Evolutionary conservation across 202 grass and related monocot genomes (phyloP).

Genomic region (Zizania palustris): DNA sequence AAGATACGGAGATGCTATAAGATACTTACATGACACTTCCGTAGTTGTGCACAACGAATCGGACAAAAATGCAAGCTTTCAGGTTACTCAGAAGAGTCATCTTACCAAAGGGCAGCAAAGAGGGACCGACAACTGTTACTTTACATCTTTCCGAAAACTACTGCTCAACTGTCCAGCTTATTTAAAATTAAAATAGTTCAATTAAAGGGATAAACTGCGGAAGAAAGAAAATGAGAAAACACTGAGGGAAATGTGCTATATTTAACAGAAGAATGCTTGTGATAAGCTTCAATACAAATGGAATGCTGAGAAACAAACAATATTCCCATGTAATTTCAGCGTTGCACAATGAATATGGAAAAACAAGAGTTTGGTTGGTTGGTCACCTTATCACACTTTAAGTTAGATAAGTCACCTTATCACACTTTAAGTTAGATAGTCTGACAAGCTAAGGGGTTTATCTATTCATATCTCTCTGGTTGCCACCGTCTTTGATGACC

Average conservation of each 20-base stretch:
- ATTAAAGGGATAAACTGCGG: neutral
- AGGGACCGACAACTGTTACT: conserved; percentile 16
- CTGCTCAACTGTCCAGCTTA: conserved; percentile 40
- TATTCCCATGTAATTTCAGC: neutral
- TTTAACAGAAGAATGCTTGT: neutral
- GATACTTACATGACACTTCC: too few species aligned
- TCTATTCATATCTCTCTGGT: too few species aligned
- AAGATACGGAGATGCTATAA: too few species aligned
- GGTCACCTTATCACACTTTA: too few species aligned
- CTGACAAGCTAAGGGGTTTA: too few species aligned
- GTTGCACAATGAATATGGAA: conserved; percentile 13
- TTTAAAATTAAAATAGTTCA: neutral
- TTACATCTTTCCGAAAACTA: conserved; percentile 45
- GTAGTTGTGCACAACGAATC: neutral
- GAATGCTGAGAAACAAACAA: neutral
- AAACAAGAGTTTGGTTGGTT: neutral
- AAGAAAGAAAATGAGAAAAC: neutral
- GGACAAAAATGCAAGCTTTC: neutral
- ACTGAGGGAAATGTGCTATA: neutral
- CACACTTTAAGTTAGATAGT: too few species aligned
- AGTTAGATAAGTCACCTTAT: too few species aligned
- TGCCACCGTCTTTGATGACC: too few species aligned
- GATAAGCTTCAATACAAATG: neutral
- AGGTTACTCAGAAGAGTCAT: neutral
- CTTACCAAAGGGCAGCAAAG: neutral